Percentiles rank a stretch among this genome's conserved stretches.
Evolutionary conservation across 495 filamentous ascomycete genomes (phyloP).

Genomic region (Neurospora sublineolata): DNA sequence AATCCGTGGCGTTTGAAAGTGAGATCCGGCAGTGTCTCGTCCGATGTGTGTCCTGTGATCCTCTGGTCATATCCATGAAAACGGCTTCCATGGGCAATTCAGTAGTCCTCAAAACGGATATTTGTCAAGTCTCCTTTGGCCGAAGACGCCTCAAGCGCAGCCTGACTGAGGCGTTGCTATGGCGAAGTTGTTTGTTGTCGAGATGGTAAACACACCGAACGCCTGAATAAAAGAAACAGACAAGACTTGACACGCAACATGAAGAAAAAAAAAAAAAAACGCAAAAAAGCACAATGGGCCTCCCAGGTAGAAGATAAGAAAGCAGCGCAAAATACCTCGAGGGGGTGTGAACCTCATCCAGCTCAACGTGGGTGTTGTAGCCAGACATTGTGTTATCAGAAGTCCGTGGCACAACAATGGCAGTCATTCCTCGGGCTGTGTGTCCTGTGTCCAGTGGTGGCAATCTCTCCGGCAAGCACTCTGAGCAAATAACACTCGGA

Average conservation of each 20-base stretch:
- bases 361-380: conserved; percentile 32
- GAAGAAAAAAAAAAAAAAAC: conserved; percentile 1
- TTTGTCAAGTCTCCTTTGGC: background rate
- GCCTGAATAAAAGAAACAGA: conserved; percentile 6
- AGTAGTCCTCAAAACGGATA: background rate
- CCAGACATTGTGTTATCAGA: conserved; percentile 32
- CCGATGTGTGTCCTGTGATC: background rate
- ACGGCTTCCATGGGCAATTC: background rate
- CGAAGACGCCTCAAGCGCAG: background rate
- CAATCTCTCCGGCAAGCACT: background rate
- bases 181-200: background rate
- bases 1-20: background rate
- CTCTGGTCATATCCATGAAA: background rate
- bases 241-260: conserved; percentile 20
- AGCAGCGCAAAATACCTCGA: conserved; percentile 38
- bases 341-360: conserved; percentile 43
- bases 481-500: conserved; percentile 11
- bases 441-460: conserved; percentile 1
- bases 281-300: conserved; percentile 21
- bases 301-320: conserved; percentile 21
- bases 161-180: background rate
- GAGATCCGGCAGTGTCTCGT: background rate
- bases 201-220: background rate
- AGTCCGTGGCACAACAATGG: conserved; percentile 32
- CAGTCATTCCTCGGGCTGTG: conserved; percentile 24